Evolutionary conservation across 2,329 filamentous ascomycete species (phyloP).

Genomic region (Septoria petroselini): DNA sequence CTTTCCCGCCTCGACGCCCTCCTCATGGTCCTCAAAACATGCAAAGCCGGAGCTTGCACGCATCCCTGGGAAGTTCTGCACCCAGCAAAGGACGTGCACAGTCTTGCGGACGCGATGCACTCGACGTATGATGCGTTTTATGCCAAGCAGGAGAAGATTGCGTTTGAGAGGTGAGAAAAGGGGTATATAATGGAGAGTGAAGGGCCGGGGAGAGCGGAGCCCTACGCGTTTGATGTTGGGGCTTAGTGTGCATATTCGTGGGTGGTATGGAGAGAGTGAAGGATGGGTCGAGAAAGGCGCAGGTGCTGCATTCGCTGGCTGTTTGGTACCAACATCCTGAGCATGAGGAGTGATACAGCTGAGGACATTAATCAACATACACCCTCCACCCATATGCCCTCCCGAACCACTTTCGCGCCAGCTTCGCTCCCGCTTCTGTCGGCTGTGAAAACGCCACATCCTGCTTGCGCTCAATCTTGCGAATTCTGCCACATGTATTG

Average conservation of each 20-base stretch:
- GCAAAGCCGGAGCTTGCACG: slow-evolving; percentile 17
- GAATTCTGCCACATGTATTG: slow-evolving; percentile 37
- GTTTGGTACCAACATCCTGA: too few species aligned
- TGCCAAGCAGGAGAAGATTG: slow-evolving; percentile 17
- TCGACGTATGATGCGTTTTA: slow-evolving; percentile 21
- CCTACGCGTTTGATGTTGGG: slow-evolving; percentile 15
- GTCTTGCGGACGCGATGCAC: slow-evolving; percentile 16
- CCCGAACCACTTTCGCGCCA: slow-evolving; percentile 60
- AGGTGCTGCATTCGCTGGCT: too few species aligned
- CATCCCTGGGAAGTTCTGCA: slow-evolving; percentile 25
- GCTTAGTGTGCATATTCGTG: too few species aligned
- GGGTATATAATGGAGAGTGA: slow-evolving; percentile 27
- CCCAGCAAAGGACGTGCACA: slow-evolving; percentile 12
- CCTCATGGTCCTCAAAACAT: slow-evolving; percentile 25
- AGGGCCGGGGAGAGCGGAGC: slow-evolving; percentile 14
- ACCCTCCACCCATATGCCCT: slow-evolving; percentile 57
- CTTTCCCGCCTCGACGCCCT: slow-evolving; percentile 23
- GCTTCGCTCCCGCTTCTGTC: slow-evolving; percentile 57
- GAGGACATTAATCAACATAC: slow-evolving; percentile 53
- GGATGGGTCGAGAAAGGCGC: too few species aligned
- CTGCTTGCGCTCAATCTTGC: slow-evolving; percentile 53
- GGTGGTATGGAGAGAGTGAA: too few species aligned
- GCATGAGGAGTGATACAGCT: not conserved
- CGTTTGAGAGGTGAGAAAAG: slow-evolving; percentile 26
- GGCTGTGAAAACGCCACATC: slow-evolving; percentile 63